Percentiles rank a stretch among this genome's conserved stretches.
phyloP scores from a whole-genome alignment of 345 rosid genomes.

The Capsella bursapastoris region DNA sequence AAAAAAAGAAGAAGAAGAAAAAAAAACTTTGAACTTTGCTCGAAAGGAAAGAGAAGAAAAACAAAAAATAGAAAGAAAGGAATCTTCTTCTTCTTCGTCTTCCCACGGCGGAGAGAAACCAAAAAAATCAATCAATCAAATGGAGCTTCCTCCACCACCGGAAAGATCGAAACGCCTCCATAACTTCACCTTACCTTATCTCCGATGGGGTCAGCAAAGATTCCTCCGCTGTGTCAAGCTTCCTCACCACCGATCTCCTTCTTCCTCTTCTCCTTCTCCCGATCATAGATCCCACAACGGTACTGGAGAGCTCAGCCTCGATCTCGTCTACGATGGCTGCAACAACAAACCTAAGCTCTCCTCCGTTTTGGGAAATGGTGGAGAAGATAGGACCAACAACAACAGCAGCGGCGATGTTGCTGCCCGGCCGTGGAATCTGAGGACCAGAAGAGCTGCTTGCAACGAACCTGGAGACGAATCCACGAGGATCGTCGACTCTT shows the following conservation, averaged over 20 bases:
- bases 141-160: constrained; percentile 43
- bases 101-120: constrained; percentile 24
- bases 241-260: constrained; percentile 30
- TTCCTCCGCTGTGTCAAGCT: constrained; percentile 57
- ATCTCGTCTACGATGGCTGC: constrained; percentile 24
- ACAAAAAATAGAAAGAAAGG: constrained; percentile 7
- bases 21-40: constrained; percentile 43
- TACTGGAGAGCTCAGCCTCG: constrained; percentile 31
- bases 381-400: constrained; percentile 33
- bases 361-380: constrained; percentile 44
- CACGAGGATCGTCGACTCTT: constrained; percentile 37
- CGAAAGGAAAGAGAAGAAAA: constrained; percentile 35
- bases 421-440: constrained; percentile 69
- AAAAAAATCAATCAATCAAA: background rate
- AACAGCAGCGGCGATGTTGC: constrained; percentile 1
- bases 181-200: constrained; percentile 62
- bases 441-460: constrained; percentile 73
- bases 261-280: constrained; percentile 42
- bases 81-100: background rate
- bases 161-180: constrained; percentile 63
- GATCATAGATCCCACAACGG: constrained; percentile 39
- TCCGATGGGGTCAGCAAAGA: constrained; percentile 63
- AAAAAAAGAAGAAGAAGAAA: background rate
- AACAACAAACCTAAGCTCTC: constrained; percentile 44
- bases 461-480: constrained; percentile 48